Conservation (phyloP, 176 grass and related monocot genomes). For the Paspalum notatum region DNA sequence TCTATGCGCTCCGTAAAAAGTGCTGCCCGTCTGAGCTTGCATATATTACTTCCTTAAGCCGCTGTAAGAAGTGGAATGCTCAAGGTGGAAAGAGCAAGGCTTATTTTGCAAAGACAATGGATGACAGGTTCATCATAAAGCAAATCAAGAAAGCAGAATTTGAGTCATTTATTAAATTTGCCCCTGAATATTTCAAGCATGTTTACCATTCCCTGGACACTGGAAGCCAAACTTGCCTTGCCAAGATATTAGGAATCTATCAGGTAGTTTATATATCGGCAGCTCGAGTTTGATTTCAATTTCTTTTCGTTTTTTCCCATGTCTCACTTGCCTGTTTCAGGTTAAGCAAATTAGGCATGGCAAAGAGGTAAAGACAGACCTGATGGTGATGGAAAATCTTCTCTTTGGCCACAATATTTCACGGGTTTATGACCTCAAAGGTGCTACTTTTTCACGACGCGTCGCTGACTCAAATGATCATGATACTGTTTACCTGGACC, state of each 20-base stretch:
- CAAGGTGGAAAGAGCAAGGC: conserved; percentile 95
- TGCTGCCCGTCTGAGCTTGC: conserved; percentile 86
- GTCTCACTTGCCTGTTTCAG: conserved; percentile 44
- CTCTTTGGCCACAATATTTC: conserved; percentile 82
- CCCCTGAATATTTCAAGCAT: conserved; percentile 89
- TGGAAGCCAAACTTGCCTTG: conserved; percentile 89
- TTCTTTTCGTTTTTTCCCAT: conserved; percentile 38
- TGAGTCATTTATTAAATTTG: conserved; percentile 93
- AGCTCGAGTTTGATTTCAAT: conserved; percentile 28
- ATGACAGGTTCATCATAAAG: conserved; percentile 98
- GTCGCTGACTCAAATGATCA: conserved; percentile 54
- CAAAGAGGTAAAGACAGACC: conserved; percentile 79
- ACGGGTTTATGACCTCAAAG: conserved; percentile 89
- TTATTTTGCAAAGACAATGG: conserved; percentile 87
- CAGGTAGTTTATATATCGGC: conserved; percentile 64
- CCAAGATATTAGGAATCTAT: conserved; percentile 94
- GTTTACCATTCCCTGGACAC: conserved; percentile 74
- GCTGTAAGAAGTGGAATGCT: conserved; percentile 97
- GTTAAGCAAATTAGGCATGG: conserved; percentile 75
- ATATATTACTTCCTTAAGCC: conserved; percentile 81
- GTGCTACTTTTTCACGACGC: conserved; percentile 59
- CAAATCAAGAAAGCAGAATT: conserved; percentile 98
- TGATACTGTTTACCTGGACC: conserved; percentile 80
- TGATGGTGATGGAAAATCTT: conserved; percentile 99
- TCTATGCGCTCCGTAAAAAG: conserved; percentile 77